These are phyloP conservation scores for Earliella scabrosa DNA, from an alignment of 1,284 basidiomycete genomes.

Conservation along the genomic window DNA sequence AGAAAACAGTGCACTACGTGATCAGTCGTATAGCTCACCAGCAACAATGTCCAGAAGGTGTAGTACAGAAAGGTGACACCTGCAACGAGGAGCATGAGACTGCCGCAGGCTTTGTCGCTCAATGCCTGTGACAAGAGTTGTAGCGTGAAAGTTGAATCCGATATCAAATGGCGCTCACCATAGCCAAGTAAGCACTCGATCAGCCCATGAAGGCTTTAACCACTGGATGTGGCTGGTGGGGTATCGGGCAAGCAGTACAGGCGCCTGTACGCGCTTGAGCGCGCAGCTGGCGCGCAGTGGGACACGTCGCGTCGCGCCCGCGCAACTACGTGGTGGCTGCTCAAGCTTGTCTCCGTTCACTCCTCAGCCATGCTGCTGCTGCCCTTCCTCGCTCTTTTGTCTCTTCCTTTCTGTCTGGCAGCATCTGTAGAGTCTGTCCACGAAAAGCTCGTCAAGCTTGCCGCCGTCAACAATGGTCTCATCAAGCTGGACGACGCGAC, in stretches of 20 bases:
- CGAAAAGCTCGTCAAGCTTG: constrained; percentile 64
- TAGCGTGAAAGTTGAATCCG: background rate
- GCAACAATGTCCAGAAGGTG: constrained; percentile 87
- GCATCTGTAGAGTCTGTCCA: constrained; percentile 44
- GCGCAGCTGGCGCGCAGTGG: constrained; percentile 6
- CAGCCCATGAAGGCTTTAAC: background rate
- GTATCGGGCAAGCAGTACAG: background rate
- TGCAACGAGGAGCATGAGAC: constrained; percentile 79
- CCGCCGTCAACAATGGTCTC: constrained; percentile 74
- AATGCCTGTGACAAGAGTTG: constrained; percentile 53
- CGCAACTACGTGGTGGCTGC: constrained; percentile 18
- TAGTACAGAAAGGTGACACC: constrained; percentile 86
- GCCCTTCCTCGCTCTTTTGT: constrained; percentile 48
- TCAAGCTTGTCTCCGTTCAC: constrained; percentile 11
- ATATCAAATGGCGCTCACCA: background rate
- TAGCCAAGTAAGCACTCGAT: no score
- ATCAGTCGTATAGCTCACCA: constrained; percentile 57
- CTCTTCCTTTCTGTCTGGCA: constrained; percentile 48
- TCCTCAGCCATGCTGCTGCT: constrained; percentile 42
- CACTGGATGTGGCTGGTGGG: background rate
- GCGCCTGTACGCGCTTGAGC: background rate
- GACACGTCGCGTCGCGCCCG: constrained; percentile 35
- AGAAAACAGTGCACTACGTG: background rate
- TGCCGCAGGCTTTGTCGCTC: constrained; percentile 84
- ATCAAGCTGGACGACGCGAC: constrained; percentile 77